Percentiles rank a stretch among this genome's conserved stretches.
Conservation (phyloP, 169 alveolate genomes). For the Miamiensis avidus region DNA sequence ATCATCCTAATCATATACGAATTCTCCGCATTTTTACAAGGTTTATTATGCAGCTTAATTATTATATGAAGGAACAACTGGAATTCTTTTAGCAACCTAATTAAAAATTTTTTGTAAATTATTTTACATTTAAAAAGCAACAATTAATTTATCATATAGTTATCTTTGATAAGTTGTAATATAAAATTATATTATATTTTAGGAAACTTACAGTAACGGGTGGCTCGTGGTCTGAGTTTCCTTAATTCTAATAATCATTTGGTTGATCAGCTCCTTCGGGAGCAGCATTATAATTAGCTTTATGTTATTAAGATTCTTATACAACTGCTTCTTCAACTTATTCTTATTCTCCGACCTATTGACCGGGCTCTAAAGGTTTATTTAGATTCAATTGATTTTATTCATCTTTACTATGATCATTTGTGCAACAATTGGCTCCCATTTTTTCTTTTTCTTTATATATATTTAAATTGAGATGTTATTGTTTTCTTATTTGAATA, state of each 20-base stretch:
- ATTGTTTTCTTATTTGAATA: too few species aligned
- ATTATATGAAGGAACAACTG: conserved; percentile 13
- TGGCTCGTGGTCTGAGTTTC: background rate
- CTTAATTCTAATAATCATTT: background rate
- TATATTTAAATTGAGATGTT: background rate
- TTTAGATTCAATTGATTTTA: background rate
- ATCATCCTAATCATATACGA: conserved; percentile 32
- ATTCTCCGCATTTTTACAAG: conserved; percentile 12
- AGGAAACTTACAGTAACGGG: too few species aligned
- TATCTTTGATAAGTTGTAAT: background rate
- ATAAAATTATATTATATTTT: too few species aligned
- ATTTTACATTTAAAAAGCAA: background rate
- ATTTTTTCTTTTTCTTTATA: too few species aligned
- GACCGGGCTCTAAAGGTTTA: background rate
- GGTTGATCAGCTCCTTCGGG: background rate
- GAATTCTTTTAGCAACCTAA: conserved; percentile 10
- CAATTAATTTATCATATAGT: too few species aligned
- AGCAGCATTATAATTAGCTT: background rate
- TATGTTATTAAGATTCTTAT: background rate
- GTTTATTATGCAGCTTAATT: conserved; percentile 24
- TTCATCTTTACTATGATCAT: background rate
- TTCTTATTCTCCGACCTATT: background rate
- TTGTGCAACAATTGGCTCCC: background rate
- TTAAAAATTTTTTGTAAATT: too few species aligned
- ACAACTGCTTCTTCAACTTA: background rate